Evolutionary conservation across 495 filamentous ascomycete species (phyloP).

Genomic region (Chaetomium cochliodes): DNA sequence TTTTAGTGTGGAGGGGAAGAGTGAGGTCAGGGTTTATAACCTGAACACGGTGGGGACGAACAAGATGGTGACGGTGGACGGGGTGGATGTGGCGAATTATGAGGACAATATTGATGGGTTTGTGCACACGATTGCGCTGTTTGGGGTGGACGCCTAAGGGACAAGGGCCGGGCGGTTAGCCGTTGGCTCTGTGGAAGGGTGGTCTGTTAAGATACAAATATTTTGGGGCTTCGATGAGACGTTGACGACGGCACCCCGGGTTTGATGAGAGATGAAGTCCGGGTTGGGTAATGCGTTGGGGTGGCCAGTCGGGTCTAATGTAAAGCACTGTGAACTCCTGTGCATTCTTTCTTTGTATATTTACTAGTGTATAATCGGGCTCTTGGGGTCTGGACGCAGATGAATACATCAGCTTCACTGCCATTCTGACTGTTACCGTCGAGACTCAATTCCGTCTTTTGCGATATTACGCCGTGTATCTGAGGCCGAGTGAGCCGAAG

Average conservation of each 20-base stretch:
- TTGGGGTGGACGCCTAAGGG: slow-evolving; percentile 4
- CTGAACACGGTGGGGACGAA: slow-evolving; percentile 52
- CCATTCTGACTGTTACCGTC: neutral
- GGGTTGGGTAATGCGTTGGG: neutral
- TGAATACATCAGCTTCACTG: neutral
- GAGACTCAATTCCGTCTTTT: no score
- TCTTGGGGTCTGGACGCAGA: neutral
- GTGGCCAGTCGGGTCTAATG: neutral
- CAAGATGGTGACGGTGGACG: slow-evolving; percentile 49
- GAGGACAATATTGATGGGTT: slow-evolving; percentile 51
- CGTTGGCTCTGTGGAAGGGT: neutral
- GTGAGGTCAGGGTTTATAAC: slow-evolving; percentile 46
- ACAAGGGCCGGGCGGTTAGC: no score
- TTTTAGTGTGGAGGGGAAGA: slow-evolving; percentile 52
- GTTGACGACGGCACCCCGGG: slow-evolving; percentile 5
- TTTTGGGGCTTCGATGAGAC: neutral
- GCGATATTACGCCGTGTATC: no score
- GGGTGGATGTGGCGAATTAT: slow-evolving; percentile 48
- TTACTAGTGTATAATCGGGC: neutral
- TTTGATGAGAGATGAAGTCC: slow-evolving; percentile 1
- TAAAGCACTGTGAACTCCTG: neutral
- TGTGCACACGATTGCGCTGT: slow-evolving; percentile 25
- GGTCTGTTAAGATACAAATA: neutral
- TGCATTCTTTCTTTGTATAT: slow-evolving; percentile 2
- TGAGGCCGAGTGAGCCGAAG: no score